Conservation (phyloP, 2,329 filamentous ascomycete species). For the Fusarium newnesense region DNA sequence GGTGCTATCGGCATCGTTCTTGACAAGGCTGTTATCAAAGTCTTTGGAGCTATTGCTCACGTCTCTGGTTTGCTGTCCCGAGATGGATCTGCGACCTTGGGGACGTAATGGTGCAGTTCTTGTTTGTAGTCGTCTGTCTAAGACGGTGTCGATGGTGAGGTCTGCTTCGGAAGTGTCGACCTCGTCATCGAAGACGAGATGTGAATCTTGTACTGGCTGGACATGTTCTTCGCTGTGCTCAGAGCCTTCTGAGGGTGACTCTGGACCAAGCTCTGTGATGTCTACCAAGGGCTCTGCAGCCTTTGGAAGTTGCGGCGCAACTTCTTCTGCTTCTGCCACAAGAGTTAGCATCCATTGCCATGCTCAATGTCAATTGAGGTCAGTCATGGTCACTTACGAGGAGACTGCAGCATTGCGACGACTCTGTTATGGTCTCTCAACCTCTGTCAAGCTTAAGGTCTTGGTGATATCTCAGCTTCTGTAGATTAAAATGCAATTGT, state of each 20-base stretch:
- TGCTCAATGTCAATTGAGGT: accelerated
- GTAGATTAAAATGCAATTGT: background rate
- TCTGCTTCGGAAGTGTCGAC: background rate
- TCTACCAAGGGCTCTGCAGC: background rate
- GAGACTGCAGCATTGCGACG: background rate
- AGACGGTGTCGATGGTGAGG: background rate
- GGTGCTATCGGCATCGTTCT: background rate
- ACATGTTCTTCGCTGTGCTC: background rate
- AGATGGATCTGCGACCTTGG: background rate
- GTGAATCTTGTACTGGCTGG: background rate
- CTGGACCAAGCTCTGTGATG: background rate
- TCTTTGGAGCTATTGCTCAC: background rate
- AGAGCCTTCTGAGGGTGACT: background rate
- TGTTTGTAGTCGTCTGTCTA: background rate
- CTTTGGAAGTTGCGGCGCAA: background rate
- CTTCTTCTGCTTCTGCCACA: background rate
- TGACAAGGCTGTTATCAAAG: background rate
- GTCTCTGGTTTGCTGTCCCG: background rate
- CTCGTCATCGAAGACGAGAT: background rate
- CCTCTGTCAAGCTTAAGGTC: background rate
- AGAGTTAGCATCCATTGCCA: accelerated
- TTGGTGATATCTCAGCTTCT: background rate
- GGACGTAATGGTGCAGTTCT: background rate
- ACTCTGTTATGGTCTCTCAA: background rate
- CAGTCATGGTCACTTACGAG: background rate